A percentile compares a stretch with the other conserved stretches of the same genome.
These are phyloP conservation scores for Phytopythium ostracodes DNA, from an alignment of 352 stramenopile genomes.

Conservation along the genomic window DNA sequence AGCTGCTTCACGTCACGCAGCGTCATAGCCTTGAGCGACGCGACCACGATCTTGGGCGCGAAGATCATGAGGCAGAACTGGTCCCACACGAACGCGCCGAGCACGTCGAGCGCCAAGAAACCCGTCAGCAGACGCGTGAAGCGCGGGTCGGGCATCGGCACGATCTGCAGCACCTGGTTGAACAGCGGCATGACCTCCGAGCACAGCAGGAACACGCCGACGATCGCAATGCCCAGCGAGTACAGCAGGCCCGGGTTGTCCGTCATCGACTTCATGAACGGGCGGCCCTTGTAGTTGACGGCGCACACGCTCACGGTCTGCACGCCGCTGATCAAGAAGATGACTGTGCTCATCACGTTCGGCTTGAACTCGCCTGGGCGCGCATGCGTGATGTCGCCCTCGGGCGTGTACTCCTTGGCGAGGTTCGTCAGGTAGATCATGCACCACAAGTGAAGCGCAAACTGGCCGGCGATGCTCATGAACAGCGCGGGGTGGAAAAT, in stretches of 20 bases:
- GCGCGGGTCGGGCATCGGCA: slow-evolving; percentile 86
- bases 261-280: slow-evolving; percentile 97
- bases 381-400: slow-evolving; percentile 72
- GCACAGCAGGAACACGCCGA: slow-evolving; percentile 90
- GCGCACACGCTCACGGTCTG: slow-evolving; percentile 97
- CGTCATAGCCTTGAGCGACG: slow-evolving; percentile 67
- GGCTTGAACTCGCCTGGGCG: slow-evolving; percentile 94
- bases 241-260: slow-evolving; percentile 97
- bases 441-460: slow-evolving; percentile 91
- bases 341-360: slow-evolving; percentile 97
- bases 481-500: slow-evolving; percentile 96
- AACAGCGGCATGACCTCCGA: slow-evolving; percentile 89
- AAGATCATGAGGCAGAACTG: slow-evolving; percentile 83
- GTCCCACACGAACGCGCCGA: slow-evolving; percentile 85
- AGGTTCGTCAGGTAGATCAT: slow-evolving; percentile 93
- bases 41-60: slow-evolving; percentile 84
- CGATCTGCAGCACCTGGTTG: slow-evolving; percentile 91
- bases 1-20: slow-evolving; percentile 78
- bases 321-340: slow-evolving; percentile 96
- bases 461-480: slow-evolving; percentile 94
- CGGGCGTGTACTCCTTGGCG: slow-evolving; percentile 86
- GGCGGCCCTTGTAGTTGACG: slow-evolving; percentile 98
- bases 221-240: slow-evolving; percentile 82
- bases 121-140: slow-evolving; percentile 81
- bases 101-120: slow-evolving; percentile 78